Conservation (phyloP, 2,329 filamentous ascomycete genomes). For the Amylocarpus encephaloides region DNA sequence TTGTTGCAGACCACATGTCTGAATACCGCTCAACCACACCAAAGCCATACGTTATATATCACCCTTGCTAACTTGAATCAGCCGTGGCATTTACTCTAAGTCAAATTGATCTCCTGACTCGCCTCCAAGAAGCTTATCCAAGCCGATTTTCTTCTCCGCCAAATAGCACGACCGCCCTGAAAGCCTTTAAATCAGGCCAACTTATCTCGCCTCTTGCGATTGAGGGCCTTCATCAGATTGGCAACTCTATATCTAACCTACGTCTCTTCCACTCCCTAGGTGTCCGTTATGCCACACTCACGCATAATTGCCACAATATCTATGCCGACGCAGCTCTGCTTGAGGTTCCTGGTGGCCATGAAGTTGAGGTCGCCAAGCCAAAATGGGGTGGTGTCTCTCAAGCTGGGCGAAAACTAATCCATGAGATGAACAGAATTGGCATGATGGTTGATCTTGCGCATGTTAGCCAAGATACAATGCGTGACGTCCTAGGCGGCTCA, state of each 20-base stretch:
- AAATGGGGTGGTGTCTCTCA: constrained; percentile 67
- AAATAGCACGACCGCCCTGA: constrained; percentile 54
- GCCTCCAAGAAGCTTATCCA: constrained; percentile 59
- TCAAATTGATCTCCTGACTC: constrained; percentile 67
- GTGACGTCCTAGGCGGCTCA: constrained; percentile 64
- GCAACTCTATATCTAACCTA: constrained; percentile 71
- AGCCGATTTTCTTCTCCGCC: constrained; percentile 59
- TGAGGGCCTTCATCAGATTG: constrained; percentile 90
- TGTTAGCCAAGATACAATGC: constrained; percentile 73
- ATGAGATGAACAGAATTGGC: constrained; percentile 90
- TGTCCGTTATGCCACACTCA: constrained; percentile 81
- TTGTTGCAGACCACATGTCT: too few relatives aligned
- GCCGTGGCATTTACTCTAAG: constrained; percentile 62
- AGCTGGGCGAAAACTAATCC: constrained; percentile 61
- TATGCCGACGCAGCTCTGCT: constrained; percentile 79
- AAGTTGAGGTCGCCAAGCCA: constrained; percentile 38
- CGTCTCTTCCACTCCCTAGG: constrained; percentile 71
- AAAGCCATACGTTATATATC: not conserved
- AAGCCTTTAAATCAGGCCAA: constrained; percentile 53
- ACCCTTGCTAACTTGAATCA: constrained; percentile 24
- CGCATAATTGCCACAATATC: constrained; percentile 87
- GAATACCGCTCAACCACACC: not conserved
- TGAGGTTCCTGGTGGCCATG: constrained; percentile 38
- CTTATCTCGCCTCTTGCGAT: constrained; percentile 75
- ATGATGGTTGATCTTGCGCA: constrained; percentile 92